Conservation (phyloP, 140 eudicot genomes). For the Anethum foeniculum region DNA sequence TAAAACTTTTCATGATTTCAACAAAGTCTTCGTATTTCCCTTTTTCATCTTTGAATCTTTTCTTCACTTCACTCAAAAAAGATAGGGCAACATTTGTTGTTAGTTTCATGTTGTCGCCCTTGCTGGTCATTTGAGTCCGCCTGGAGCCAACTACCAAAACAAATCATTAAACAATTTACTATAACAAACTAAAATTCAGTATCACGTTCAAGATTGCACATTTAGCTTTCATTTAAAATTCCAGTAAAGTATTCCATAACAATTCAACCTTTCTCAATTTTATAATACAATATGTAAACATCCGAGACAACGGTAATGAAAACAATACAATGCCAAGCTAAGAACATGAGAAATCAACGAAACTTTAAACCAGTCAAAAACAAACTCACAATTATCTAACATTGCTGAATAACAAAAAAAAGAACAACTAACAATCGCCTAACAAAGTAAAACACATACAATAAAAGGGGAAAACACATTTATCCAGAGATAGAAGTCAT, state of each 20-base stretch:
- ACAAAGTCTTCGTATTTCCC: slow-evolving; percentile 72
- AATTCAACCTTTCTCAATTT: background rate
- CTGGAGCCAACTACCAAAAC: slow-evolving; percentile 31
- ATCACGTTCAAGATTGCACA: background rate
- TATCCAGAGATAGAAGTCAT: slow-evolving; percentile 12
- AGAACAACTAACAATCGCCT: background rate
- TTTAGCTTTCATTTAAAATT: background rate
- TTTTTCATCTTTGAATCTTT: slow-evolving; percentile 57
- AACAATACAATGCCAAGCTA: background rate
- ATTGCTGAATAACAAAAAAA: background rate
- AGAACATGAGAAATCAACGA: background rate
- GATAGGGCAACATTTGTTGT: slow-evolving; percentile 63
- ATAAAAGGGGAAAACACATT: background rate
- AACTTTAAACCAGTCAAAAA: background rate
- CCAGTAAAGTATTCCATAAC: background rate
- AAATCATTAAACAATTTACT: background rate
- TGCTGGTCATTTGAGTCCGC: slow-evolving; percentile 40
- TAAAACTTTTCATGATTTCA: slow-evolving; percentile 76
- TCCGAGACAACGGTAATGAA: background rate
- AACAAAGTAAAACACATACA: background rate
- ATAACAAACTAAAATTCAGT: background rate
- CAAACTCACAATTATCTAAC: background rate
- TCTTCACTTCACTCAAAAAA: slow-evolving; percentile 68
- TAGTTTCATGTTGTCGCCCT: slow-evolving; percentile 41
- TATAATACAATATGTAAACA: too few relatives aligned